These are phyloP conservation scores for Pleodorina starrii DNA, from an alignment of 139 green algal species.

Conservation along the genomic window DNA sequence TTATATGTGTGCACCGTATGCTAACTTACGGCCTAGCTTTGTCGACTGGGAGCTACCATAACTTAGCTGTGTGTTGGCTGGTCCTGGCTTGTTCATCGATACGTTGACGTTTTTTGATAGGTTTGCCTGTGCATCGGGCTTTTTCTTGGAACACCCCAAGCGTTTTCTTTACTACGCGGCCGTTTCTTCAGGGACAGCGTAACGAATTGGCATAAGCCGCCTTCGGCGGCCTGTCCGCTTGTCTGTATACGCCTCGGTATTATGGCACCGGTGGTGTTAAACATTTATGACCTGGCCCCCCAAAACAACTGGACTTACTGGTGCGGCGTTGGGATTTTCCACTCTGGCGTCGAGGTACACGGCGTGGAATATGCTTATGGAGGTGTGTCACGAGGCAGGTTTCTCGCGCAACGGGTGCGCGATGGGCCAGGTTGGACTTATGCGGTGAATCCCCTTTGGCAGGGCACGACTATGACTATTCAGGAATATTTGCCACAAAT, in stretches of 20 bases:
- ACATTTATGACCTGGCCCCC: conserved; percentile 90
- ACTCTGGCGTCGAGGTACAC: conserved; percentile 91
- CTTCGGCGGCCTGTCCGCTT: background rate
- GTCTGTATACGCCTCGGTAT: background rate
- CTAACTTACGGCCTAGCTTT: too few species aligned
- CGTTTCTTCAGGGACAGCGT: background rate
- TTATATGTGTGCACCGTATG: too few species aligned
- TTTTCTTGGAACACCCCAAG: too few species aligned
- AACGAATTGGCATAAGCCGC: background rate
- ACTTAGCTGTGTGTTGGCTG: too few species aligned
- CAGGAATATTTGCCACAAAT: conserved; percentile 91
- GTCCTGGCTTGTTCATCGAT: too few species aligned
- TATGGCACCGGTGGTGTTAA: conserved; percentile 73
- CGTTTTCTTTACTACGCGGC: background rate
- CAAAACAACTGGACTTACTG: conserved; percentile 88
- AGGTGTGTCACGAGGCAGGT: conserved; percentile 52
- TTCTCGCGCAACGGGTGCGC: background rate
- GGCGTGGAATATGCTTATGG: conserved; percentile 93
- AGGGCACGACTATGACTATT: conserved; percentile 91
- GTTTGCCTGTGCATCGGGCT: too few species aligned
- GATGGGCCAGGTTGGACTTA: background rate
- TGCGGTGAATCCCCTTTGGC: background rate
- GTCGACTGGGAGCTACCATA: too few species aligned
- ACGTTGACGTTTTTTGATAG: too few species aligned
- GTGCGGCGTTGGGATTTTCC: conserved; percentile 87